A percentile compares a stretch with the other conserved stretches of the same genome.
Evolutionary conservation across 2,329 filamentous ascomycete genomes (phyloP).

Genomic region (Teratosphaeria epicoccoides): DNA sequence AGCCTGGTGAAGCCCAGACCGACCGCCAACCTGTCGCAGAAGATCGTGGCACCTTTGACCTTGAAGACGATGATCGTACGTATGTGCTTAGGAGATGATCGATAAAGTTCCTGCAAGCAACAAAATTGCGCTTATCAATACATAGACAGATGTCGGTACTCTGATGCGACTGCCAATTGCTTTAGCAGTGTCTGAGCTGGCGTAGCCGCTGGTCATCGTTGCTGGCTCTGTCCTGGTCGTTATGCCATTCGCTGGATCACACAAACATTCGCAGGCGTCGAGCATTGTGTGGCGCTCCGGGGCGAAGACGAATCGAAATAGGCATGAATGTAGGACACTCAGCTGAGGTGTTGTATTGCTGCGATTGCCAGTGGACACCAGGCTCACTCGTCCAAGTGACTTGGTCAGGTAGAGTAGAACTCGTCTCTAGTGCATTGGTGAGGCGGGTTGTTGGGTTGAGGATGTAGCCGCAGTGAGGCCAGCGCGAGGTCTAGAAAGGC

Average conservation of each 20-base stretch:
- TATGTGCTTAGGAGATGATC: neutral
- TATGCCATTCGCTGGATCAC: neutral
- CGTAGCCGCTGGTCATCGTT: neutral
- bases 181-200: neutral
- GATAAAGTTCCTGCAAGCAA: neutral
- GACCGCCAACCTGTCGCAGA: no score
- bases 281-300: neutral
- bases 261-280: neutral
- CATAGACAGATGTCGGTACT: neutral
- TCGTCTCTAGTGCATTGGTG: slow-evolving; percentile 59
- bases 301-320: slow-evolving; percentile 53
- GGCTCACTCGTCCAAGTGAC: slow-evolving; percentile 13
- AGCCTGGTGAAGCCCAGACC: no score
- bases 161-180: neutral
- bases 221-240: neutral
- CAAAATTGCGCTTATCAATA: neutral
- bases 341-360: slow-evolving; percentile 56
- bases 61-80: neutral
- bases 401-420: slow-evolving; percentile 46
- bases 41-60: no score
- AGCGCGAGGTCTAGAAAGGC: neutral
- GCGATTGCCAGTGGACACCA: slow-evolving; percentile 49
- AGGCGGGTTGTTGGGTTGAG: slow-evolving; percentile 46
- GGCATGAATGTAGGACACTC: slow-evolving; percentile 59
- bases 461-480: slow-evolving; percentile 57